Conservation (phyloP, 306 rosid genomes). For the Dalbergia cultrata region DNA sequence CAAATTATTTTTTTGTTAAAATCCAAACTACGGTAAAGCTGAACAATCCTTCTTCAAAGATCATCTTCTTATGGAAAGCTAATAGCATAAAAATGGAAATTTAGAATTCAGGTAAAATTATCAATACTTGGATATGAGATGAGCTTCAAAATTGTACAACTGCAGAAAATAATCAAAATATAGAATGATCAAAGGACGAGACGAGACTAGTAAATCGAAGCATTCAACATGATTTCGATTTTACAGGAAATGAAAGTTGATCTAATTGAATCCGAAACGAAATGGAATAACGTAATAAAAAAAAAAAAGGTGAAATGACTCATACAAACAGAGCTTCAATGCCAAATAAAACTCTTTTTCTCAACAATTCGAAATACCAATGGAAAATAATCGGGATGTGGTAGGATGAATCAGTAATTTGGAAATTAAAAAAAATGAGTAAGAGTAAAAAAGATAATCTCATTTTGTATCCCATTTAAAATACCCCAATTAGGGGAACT, state of each 20-base stretch:
- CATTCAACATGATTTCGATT: constrained; percentile 3
- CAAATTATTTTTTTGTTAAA: not conserved
- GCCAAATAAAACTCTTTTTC: not conserved
- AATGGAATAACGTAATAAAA: not conserved
- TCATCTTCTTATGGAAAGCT: not conserved
- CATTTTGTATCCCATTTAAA: too few species aligned
- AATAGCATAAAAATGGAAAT: not conserved
- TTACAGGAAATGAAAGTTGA: constrained; percentile 26
- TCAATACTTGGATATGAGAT: not conserved
- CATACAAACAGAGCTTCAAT: not conserved
- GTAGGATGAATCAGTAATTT: too few species aligned
- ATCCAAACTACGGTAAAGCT: not conserved
- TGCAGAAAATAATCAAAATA: constrained; percentile 21
- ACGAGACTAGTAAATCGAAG: constrained; percentile 23
- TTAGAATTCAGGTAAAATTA: constrained; percentile 8
- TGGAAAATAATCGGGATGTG: not conserved
- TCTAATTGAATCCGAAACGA: constrained; percentile 36
- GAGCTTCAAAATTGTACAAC: constrained; percentile 24
- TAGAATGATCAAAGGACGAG: constrained; percentile 16
- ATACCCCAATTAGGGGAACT: too few species aligned
- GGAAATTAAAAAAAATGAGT: too few species aligned
- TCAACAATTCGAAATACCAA: not conserved
- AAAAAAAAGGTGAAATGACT: not conserved
- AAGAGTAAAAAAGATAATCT: too few species aligned
- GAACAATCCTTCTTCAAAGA: constrained; percentile 6